These are phyloP conservation scores for Jimgerdemannia flammicorona DNA, from an alignment of 192 early-diverging fungal species.

Conservation along the genomic window DNA sequence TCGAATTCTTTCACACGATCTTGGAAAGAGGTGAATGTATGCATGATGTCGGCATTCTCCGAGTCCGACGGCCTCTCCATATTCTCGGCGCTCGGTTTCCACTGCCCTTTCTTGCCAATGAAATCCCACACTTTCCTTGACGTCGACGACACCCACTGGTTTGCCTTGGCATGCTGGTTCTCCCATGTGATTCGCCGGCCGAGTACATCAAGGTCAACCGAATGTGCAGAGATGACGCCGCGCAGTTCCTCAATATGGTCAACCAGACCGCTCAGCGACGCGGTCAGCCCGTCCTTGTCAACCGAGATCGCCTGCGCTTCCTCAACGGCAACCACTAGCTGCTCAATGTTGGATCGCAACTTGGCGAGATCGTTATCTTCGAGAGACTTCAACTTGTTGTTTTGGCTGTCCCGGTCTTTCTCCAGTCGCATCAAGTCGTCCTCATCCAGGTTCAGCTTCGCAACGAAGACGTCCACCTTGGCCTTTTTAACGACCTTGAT, in stretches of 20 bases:
- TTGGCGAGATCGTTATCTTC: conserved; percentile 27
- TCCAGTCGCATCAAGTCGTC: conserved; percentile 24
- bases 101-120: conserved; percentile 25
- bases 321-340: conserved; percentile 22
- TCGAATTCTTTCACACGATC: conserved; percentile 19
- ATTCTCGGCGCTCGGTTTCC: conserved; percentile 13
- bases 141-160: conserved; percentile 24
- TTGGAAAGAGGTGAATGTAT: conserved; percentile 16
- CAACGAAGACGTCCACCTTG: conserved; percentile 4
- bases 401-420: conserved; percentile 28
- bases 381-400: conserved; percentile 14
- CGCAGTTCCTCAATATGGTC: conserved; percentile 14
- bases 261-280: conserved; percentile 12
- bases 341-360: conserved; percentile 19
- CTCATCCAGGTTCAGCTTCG: conserved; percentile 10
- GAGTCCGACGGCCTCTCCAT: conserved; percentile 16
- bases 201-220: conserved; percentile 14
- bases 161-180: conserved; percentile 11
- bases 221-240: conserved; percentile 3
- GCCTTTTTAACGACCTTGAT: neutral
- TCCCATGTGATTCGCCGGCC: conserved; percentile 24
- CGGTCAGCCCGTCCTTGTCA: conserved; percentile 13
- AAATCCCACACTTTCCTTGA: conserved; percentile 31
- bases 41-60: conserved; percentile 18
- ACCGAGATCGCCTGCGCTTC: conserved; percentile 22